A percentile compares a stretch with the other conserved stretches of the same genome.
Evolutionary conservation across 805 yeast genomes (phyloP).

Genomic region (Danielozyma ontarioensis): DNA sequence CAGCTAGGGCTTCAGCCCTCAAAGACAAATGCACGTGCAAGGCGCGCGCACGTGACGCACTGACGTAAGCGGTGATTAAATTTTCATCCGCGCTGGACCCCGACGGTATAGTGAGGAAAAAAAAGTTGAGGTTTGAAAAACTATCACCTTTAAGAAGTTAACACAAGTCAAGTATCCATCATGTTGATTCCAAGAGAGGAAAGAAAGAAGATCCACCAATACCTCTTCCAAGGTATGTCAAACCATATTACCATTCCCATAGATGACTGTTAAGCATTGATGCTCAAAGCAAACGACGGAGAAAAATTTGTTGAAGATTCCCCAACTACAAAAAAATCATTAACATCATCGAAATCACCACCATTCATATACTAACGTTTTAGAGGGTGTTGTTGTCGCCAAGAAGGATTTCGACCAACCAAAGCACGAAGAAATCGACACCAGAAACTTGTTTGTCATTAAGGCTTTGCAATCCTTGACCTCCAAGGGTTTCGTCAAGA

Average conservation of each 20-base stretch:
- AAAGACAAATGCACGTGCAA: background rate
- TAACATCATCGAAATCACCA: no score
- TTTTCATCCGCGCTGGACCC: background rate
- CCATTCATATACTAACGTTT: no score
- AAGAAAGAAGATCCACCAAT: constrained; percentile 98
- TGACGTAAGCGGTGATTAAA: background rate
- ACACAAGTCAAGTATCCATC: constrained; percentile 26
- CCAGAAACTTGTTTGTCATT: constrained; percentile 95
- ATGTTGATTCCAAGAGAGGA: constrained; percentile 99
- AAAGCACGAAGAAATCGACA: constrained; percentile 96
- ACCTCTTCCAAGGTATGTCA: constrained; percentile 97
- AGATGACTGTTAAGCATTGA: constrained; percentile 96
- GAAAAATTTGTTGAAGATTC: constrained; percentile 97
- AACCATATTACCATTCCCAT: constrained; percentile 99
- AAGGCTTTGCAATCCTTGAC: constrained; percentile 99
- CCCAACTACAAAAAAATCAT: no score
- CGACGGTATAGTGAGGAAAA: background rate
- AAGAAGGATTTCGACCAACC: constrained; percentile 98
- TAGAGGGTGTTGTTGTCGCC: constrained; percentile 99
- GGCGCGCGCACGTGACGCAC: background rate
- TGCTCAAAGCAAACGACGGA: constrained; percentile 98
- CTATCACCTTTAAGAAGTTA: background rate
- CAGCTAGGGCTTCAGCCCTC: background rate
- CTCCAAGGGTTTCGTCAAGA: constrained; percentile 98
- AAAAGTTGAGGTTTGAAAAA: background rate